Evolutionary conservation across 805 yeast species (phyloP), one percentile per base, ranked within the genome.

Genomic region (Saturnispora ahearnii): DNA sequence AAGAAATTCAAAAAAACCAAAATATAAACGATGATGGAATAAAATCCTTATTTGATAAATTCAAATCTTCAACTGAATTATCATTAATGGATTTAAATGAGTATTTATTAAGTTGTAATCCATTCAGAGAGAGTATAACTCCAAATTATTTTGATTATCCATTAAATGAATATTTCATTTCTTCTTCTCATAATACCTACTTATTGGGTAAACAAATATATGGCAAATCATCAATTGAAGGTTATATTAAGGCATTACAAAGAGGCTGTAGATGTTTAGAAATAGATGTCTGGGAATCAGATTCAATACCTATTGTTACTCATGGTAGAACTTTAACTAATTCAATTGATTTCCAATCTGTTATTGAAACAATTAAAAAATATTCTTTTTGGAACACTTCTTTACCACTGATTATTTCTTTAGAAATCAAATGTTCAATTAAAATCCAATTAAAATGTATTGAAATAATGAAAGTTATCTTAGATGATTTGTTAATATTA

Each of bases 251-350:
- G 46, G 93, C 87, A 0, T 68, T 93, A 45, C 96, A 89, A 62
- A 77, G 89, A 49, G 98, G 99, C 1, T 93, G 98, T 59, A 73
- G 96, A 42, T 90, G 96, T 54, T 73, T 93, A n/a, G 99, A 93
- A 61, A 80, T 93, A 38, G 99, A 93, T 64, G 73, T 93, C 21
- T 93, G 99, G 99, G 96, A 91, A 68, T 86, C 67, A 4, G 43
- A 34, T 9, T 65, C 62, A 12, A 90, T 84, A 0, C 99, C 99
- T 0, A 77, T 87, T 0, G 96, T 93, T 0, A 84, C 85, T 29
- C 99, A 93, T 65, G 99, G 99, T 0, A 69, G 83, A 45, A 79
- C 96, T 0, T 78, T 93, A 54, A 87, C 98, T 0, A 73, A 82
- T 0, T 78, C 91, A 1, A 78, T 91, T 10, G 77, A 80, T 2